These are phyloP conservation scores for Clarireedia homoeocarpa DNA, from an alignment of 2,329 filamentous ascomycete genomes.

Conservation along the genomic window DNA sequence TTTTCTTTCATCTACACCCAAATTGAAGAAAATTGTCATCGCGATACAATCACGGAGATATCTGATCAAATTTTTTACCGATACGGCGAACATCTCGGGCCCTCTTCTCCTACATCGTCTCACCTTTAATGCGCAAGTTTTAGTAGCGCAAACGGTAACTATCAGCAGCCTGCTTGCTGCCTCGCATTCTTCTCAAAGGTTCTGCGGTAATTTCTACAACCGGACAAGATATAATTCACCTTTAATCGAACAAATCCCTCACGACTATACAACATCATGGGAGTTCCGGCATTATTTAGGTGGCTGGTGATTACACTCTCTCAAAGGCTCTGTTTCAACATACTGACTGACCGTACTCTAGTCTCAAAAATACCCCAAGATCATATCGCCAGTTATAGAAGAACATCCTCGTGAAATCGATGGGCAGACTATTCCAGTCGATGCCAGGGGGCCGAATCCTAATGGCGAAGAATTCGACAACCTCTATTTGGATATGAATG, in stretches of 20 bases:
- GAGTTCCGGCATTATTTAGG: slow-evolving; percentile 48
- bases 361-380: slow-evolving; percentile 96
- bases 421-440: slow-evolving; percentile 76
- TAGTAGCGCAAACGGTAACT: neutral
- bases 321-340: neutral
- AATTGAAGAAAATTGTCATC: too few relatives aligned
- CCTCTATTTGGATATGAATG: slow-evolving; percentile 98
- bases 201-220: neutral
- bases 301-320: slow-evolving; percentile 58
- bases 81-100: neutral
- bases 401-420: slow-evolving; percentile 76
- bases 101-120: neutral
- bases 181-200: neutral
- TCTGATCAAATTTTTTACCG: too few relatives aligned
- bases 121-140: neutral
- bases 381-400: slow-evolving; percentile 85
- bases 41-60: too few relatives aligned
- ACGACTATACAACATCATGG: slow-evolving; percentile 19
- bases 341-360: slow-evolving; percentile 1
- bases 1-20: too few relatives aligned
- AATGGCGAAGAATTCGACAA: slow-evolving; percentile 99
- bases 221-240: neutral
- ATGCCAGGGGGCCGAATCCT: slow-evolving; percentile 78
- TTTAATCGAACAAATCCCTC: neutral
- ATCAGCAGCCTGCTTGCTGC: neutral